phyloP scores from a whole-genome alignment of 2,329 filamentous ascomycete species.

The Thelonectria olida region DNA sequence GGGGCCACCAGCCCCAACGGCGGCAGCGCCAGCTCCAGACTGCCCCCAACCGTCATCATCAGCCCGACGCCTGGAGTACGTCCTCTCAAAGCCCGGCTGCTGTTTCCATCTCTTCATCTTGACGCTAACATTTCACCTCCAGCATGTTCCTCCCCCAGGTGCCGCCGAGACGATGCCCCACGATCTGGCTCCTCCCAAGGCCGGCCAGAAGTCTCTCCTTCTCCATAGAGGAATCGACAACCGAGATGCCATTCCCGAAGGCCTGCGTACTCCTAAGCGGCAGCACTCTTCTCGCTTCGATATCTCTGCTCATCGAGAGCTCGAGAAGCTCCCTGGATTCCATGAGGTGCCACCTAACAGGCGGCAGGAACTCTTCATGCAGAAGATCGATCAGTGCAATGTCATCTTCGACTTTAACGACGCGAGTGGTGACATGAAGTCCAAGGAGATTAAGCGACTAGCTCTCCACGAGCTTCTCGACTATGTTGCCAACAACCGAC shows the following conservation, averaged over 20 bases:
- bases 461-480: slow-evolving; percentile 95
- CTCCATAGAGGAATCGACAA: slow-evolving; percentile 88
- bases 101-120: not conserved
- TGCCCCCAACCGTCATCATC: slow-evolving; percentile 90
- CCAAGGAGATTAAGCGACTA: slow-evolving; percentile 98
- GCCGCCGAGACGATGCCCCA: slow-evolving; percentile 98
- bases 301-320: slow-evolving; percentile 93
- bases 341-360: slow-evolving; percentile 96
- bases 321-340: slow-evolving; percentile 97
- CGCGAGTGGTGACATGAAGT: slow-evolving; percentile 98
- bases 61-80: slow-evolving; percentile 92
- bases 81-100: slow-evolving; percentile 32
- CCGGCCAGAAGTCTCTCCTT: slow-evolving; percentile 86
- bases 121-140: slow-evolving; percentile 20
- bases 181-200: slow-evolving; percentile 93
- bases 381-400: slow-evolving; percentile 99
- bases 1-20: slow-evolving; percentile 49
- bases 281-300: slow-evolving; percentile 98
- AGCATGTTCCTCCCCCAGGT: slow-evolving; percentile 91
- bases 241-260: slow-evolving; percentile 90
- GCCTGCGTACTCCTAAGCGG: slow-evolving; percentile 91
- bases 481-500: slow-evolving; percentile 97
- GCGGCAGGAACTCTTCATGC: slow-evolving; percentile 97
- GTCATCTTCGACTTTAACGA: slow-evolving; percentile 99
- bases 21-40: slow-evolving; percentile 45